Evolutionary conservation across 352 stramenopile species (phyloP).

Genomic region (Phytophthora agathidicida): DNA sequence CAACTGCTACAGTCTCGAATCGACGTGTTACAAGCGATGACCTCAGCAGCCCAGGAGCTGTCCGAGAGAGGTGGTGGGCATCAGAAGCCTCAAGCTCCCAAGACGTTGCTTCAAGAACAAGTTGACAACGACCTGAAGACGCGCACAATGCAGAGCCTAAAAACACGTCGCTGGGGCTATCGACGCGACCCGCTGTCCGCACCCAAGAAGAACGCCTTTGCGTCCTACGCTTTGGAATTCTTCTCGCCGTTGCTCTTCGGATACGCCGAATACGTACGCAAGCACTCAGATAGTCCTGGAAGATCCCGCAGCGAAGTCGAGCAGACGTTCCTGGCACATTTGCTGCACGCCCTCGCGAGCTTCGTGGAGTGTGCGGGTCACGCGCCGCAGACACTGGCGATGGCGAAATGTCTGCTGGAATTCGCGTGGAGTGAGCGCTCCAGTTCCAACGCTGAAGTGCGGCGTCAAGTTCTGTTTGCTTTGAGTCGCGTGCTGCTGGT

Average conservation of each 20-base stretch:
- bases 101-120: conserved; percentile 52
- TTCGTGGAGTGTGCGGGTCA: conserved; percentile 77
- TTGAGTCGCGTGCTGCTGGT: conserved; percentile 78
- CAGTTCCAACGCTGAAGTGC: conserved; percentile 54
- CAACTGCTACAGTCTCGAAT: conserved; percentile 78
- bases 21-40: conserved; percentile 67
- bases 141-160: conserved; percentile 56
- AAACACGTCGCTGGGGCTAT: conserved; percentile 76
- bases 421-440: conserved; percentile 68
- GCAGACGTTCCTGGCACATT: conserved; percentile 68
- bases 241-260: conserved; percentile 82
- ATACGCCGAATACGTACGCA: conserved; percentile 63
- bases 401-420: conserved; percentile 74
- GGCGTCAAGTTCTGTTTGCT: conserved; percentile 73
- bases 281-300: conserved; percentile 28
- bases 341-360: conserved; percentile 67
- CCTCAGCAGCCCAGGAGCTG: conserved; percentile 61
- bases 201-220: conserved; percentile 71
- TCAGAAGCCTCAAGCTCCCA: conserved; percentile 19
- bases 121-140: conserved; percentile 36
- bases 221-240: conserved; percentile 61
- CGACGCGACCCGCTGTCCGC: conserved; percentile 51
- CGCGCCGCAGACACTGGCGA: conserved; percentile 58
- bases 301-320: conserved; percentile 59
- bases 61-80: conserved; percentile 49